Percentiles rank a stretch among this genome's conserved stretches.
Evolutionary conservation across 2,329 filamentous ascomycete genomes (phyloP).

Genomic region (Sporothrix euskadiensis): DNA sequence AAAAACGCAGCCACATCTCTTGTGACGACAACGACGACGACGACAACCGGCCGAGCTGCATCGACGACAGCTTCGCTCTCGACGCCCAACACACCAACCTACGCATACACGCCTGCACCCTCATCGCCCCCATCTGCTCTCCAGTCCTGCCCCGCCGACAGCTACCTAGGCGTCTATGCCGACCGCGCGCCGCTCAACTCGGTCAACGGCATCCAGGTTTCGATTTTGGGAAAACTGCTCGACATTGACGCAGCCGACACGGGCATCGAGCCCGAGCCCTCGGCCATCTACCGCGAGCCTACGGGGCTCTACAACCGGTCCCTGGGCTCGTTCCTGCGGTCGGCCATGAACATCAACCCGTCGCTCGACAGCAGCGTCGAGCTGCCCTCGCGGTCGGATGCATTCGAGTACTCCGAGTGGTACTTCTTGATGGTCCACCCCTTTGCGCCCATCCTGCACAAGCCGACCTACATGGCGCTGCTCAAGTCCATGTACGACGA

Average conservation of each 20-base stretch:
- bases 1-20: neutral
- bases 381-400: slow-evolving; percentile 64
- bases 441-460: slow-evolving; percentile 76
- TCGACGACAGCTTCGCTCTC: neutral
- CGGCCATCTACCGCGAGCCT: slow-evolving; percentile 30
- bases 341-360: slow-evolving; percentile 62
- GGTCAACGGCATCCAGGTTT: slow-evolving; percentile 73
- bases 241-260: slow-evolving; percentile 65
- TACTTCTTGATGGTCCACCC: slow-evolving; percentile 72
- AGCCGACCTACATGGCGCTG: slow-evolving; percentile 69
- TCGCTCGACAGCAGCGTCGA: slow-evolving; percentile 52
- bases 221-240: slow-evolving; percentile 76
- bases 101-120: slow-evolving; percentile 10
- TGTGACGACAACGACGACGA: neutral
- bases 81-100: neutral
- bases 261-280: slow-evolving; percentile 34
- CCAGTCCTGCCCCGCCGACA: slow-evolving; percentile 55
- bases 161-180: slow-evolving; percentile 65
- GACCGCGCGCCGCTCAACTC: slow-evolving; percentile 68
- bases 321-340: slow-evolving; percentile 67
- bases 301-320: slow-evolving; percentile 67
- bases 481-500: slow-evolving; percentile 70
- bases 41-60: neutral
- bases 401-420: slow-evolving; percentile 69
- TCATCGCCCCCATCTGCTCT: slow-evolving; percentile 41